Percentiles rank a stretch among this genome's conserved stretches.
Evolutionary conservation across 163 green algal species (phyloP).

Genomic region (Picocystis sp.): DNA sequence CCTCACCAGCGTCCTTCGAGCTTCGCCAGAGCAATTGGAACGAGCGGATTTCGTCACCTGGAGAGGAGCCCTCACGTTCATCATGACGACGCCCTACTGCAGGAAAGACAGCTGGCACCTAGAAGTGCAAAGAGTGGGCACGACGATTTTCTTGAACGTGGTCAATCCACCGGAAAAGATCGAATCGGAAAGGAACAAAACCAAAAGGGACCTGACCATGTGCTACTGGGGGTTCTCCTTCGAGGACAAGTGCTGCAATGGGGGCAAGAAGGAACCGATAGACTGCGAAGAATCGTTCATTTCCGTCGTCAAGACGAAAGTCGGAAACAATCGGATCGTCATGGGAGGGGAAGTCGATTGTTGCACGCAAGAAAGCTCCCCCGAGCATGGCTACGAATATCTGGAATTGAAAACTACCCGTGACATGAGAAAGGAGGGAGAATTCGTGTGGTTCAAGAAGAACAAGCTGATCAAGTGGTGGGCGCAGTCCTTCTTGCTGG

Average conservation of each 20-base stretch:
- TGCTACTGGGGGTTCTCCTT: constrained; percentile 16
- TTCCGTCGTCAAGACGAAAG: constrained; percentile 4
- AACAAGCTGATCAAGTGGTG: constrained; percentile 18
- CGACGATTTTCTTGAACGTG: constrained; percentile 11
- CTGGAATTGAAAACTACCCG: constrained; percentile 17
- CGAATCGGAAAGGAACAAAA: not conserved
- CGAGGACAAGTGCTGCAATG: constrained; percentile 12
- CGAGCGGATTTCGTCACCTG: constrained; percentile 9
- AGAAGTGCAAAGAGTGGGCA: constrained; percentile 9
- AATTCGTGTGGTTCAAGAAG: constrained; percentile 10
- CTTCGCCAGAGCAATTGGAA: not conserved
- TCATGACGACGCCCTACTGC: constrained; percentile 10
- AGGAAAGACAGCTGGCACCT: constrained; percentile 9
- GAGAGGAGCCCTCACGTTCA: constrained; percentile 11
- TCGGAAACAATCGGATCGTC: constrained; percentile 10
- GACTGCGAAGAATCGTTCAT: constrained; percentile 11
- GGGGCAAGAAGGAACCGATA: not conserved
- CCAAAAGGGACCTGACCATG: constrained; percentile 3
- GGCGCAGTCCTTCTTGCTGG: constrained; percentile 14
- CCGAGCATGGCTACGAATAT: not conserved
- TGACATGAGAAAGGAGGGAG: constrained; percentile 6
- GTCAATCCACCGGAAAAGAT: constrained; percentile 3
- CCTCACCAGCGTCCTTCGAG: constrained; percentile 3
- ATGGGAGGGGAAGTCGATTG: constrained; percentile 17
- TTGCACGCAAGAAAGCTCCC: not conserved